Percentiles rank a stretch among this genome's conserved stretches.
phyloP scores from a whole-genome alignment of 148 eudicot genomes.

The Cornus kousa region DNA sequence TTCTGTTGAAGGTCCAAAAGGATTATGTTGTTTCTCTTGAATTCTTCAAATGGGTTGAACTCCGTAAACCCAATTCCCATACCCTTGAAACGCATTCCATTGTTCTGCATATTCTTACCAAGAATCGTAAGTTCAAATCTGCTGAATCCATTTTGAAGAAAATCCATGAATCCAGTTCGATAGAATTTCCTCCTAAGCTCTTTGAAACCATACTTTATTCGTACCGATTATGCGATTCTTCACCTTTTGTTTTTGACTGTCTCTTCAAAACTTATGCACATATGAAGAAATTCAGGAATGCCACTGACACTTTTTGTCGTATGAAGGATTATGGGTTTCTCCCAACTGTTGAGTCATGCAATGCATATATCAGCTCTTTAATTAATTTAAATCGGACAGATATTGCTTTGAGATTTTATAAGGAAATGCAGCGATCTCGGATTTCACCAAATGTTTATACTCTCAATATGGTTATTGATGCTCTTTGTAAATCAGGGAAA shows the following conservation, averaged over 20 bases:
- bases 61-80: slow-evolving; percentile 39
- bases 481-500: slow-evolving; percentile 49
- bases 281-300: slow-evolving; percentile 63
- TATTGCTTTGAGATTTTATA: slow-evolving; percentile 51
- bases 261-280: slow-evolving; percentile 68
- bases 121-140: slow-evolving; percentile 57
- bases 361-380: slow-evolving; percentile 42
- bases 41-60: slow-evolving; percentile 72
- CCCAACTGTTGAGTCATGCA: slow-evolving; percentile 72
- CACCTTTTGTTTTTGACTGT: slow-evolving; percentile 64
- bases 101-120: slow-evolving; percentile 69
- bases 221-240: slow-evolving; percentile 72
- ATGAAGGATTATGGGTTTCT: slow-evolving; percentile 78
- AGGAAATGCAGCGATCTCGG: slow-evolving; percentile 36
- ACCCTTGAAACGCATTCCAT: slow-evolving; percentile 64
- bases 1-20: slow-evolving; percentile 60
- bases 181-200: slow-evolving; percentile 33
- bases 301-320: slow-evolving; percentile 36
- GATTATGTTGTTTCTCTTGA: slow-evolving; percentile 70
- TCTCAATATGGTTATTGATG: slow-evolving; percentile 59
- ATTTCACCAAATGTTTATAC: slow-evolving; percentile 65
- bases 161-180: slow-evolving; percentile 21
- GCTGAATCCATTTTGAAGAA: slow-evolving; percentile 55
- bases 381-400: slow-evolving; percentile 48
- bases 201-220: slow-evolving; percentile 36